phyloP scores from a whole-genome alignment of 2,329 filamentous ascomycete species.

The Neoscytalidium dimidiatum region DNA sequence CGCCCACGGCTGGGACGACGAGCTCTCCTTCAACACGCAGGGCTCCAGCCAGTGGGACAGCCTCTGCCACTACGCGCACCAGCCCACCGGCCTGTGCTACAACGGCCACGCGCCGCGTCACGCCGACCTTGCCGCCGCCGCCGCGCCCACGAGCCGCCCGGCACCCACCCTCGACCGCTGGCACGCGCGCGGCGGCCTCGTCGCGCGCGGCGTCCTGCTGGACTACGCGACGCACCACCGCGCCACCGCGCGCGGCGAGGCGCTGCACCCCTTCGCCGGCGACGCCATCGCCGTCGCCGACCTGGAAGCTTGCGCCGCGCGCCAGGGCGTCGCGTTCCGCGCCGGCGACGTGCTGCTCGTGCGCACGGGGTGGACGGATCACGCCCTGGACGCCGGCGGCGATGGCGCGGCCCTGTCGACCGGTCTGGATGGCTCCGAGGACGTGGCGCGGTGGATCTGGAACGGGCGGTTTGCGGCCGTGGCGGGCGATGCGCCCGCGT shows the following conservation, averaged over 20 bases:
- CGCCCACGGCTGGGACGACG: constrained; percentile 26
- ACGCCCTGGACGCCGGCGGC: too few species aligned
- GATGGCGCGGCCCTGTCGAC: neutral
- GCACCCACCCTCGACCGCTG: constrained; percentile 20
- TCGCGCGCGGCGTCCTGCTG: constrained; percentile 28
- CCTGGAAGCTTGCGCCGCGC: constrained; percentile 20
- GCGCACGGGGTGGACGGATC: constrained; percentile 24
- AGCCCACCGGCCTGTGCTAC: neutral
- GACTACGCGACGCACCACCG: constrained; percentile 27
- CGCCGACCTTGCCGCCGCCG: neutral
- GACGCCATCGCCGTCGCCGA: neutral
- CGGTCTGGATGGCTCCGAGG: constrained; percentile 24
- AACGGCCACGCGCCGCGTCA: neutral
- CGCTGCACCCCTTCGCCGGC: too few species aligned
- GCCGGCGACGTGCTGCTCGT: constrained; percentile 29
- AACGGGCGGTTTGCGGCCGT: constrained; percentile 36
- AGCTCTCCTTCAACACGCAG: constrained; percentile 58
- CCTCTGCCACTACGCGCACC: neutral
- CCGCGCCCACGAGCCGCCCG: neutral
- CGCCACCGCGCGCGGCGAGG: constrained; percentile 2
- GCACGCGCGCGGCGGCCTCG: constrained; percentile 19
- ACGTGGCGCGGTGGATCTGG: constrained; percentile 28
- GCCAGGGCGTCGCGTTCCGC: constrained; percentile 25
- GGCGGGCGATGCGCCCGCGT: constrained; percentile 35
- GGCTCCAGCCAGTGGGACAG: constrained; percentile 58